Evolutionary conservation across 495 filamentous ascomycete species (phyloP), one percentile per base, ranked within the genome.

Genomic region (Neurospora sp.): DNA sequence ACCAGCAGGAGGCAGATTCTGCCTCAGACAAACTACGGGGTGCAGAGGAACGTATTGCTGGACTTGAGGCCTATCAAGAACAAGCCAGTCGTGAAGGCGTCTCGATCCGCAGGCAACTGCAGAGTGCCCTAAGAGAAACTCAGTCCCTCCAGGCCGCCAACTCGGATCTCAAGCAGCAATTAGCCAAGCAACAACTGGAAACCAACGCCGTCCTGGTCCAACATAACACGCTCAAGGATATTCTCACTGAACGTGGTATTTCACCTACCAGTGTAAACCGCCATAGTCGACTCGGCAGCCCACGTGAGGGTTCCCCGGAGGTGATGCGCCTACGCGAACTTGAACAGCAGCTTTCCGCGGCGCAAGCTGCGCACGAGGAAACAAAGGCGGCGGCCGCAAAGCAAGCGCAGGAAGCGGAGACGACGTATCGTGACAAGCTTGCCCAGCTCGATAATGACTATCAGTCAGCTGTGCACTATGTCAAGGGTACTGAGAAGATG

Each of bases 401-500:
- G 69, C 92, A 93, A 40, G 90, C 93, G 72, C 90, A 96, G 77
- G 93, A 97, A 78, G 90, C 93, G 20, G 93, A 94, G 70, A 86
- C 88, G 74, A 89, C 91, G 69, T 98, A 95, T 83, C 90, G 92
- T 69, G 94, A 97, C 80, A 98, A 97, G 81, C 85, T 99, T 71
- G 89, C 92, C 71, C 93, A 96, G 78, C 89, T 99, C 31, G 94
- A 98, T 79, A 94, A 93, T 79, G 96, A 99, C 79, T 97, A 99
- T 79, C 94, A 97, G 79, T 97, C 96, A n/a, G 94, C 96, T 14
- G 94, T 98, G n/a, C 94, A 97, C 82, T 99, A 99, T 79, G 93
- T 99, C 75, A 96, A 97, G 79, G 96, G 96, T 48, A 98, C 95
- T 1, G 96, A 99, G 83, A 98, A 97, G 87, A 97, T 99, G 93